Conservation (phyloP, 495 filamentous ascomycete species). For the Neurospora sp. region DNA sequence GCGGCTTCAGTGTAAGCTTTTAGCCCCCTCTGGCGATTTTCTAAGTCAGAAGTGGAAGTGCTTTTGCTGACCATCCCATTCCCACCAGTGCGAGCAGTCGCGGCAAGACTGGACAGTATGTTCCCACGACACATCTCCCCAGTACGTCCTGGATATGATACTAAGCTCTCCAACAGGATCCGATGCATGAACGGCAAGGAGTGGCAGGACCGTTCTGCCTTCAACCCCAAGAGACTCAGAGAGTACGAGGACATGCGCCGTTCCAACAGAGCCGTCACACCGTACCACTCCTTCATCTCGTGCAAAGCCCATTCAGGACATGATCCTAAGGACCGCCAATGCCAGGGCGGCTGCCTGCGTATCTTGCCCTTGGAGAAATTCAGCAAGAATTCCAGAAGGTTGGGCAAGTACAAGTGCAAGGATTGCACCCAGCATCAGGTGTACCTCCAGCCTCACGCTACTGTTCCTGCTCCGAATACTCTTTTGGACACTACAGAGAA, state of each 20-base stretch:
- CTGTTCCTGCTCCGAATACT: neutral
- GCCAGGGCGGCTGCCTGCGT: conserved; percentile 38
- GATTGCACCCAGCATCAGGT: neutral
- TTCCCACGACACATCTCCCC: neutral
- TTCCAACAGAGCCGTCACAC: conserved; percentile 8
- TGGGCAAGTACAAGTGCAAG: conserved; percentile 14
- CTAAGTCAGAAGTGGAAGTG: neutral
- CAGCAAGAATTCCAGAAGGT: conserved; percentile 45
- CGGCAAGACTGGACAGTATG: neutral
- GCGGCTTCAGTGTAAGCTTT: neutral
- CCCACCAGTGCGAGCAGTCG: neutral
- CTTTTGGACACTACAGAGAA: neutral
- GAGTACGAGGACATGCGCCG: conserved; percentile 19
- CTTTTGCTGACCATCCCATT: neutral
- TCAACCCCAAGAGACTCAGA: conserved; percentile 36
- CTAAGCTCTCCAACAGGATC: conserved; percentile 25
- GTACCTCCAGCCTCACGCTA: neutral
- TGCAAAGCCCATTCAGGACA: conserved; percentile 15
- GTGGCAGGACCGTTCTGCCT: conserved; percentile 27
- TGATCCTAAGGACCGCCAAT: conserved; percentile 16
- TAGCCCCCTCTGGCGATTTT: neutral
- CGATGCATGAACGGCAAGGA: conserved; percentile 39
- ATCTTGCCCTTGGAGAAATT: conserved; percentile 42
- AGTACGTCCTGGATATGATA: neutral
- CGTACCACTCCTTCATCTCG: conserved; percentile 14